Evolutionary conservation across 2,329 filamentous ascomycete species (phyloP), one percentile per base, ranked within the genome.

Genomic region (Penicillium frequentans): DNA sequence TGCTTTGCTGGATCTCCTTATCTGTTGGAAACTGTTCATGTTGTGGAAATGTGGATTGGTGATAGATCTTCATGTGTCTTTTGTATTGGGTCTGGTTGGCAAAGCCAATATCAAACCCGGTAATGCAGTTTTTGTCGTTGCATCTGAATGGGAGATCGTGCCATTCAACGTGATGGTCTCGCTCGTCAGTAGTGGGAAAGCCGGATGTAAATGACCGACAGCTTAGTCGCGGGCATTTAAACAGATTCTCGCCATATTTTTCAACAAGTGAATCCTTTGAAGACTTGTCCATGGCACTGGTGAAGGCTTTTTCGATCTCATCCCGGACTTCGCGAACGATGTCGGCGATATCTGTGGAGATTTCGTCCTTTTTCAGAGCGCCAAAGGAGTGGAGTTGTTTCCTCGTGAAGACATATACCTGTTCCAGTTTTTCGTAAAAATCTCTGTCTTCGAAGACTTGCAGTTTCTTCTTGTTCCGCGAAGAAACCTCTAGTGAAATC

Each of bases 151-250:
- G 52, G 4, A 29, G 29, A 13, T 54, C 52, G 9, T 54, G 52
- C 16, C 31, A 48, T 19, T 16, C 5, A 16, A 48, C 31, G 8
- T 54, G 52, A 5, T n/a, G 21, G 1, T 49, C 33, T 54, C 52
- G 19, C 16, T 48, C 44, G 5, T 43, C 52, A 9, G 35, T 29
- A 16, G 52, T 49, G 16, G 23, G 10, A 14, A 54, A 54, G 9
- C 52, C 52, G 10, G 35, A 48, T 9, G 52, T 54, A 42, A 54
- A 54, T 21, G 29, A 54, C 19, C 44, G 43, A 43, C 44, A 54
- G 24, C 43, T 42, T 13, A 54, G 46, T 1, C 44, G 52, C 11
- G 44, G 43, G 14, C 52, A 54, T 29, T 54, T 33, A 26, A 42
- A 48, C 19, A 29, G 5, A 42, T 23, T 23, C 5, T 42, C 19